Evolutionary conservation across 768 basidiomycete genomes (phyloP), one percentile per base, ranked within the genome.

Genomic region (Mycena pura): DNA sequence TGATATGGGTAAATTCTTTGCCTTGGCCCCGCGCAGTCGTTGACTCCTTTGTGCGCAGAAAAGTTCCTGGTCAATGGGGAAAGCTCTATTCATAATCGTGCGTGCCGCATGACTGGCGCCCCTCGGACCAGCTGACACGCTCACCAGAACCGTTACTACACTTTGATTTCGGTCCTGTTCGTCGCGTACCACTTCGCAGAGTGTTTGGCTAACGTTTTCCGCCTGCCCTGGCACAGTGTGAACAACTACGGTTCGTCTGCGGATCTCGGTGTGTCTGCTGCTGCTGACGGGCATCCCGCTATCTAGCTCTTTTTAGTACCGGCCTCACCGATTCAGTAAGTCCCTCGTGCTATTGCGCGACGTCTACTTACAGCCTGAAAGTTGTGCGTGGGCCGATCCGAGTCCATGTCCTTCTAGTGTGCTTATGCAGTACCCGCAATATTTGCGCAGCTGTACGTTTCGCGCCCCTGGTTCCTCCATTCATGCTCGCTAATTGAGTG

Each of bases 91-190:
- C 71, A 68, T 88, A 36, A 36, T 85, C 57, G 86, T 86, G 61
- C 65, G 80, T 69, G 19, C 3, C 28, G 13, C 45, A 15, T 39
- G 47, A 45, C 22, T 45, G 22, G 39, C 50, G 22, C 7, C 56
- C 39, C 51, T 38, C 45, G 31, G 31, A 29, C 14, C 9, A 14
- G 39, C 45, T 47, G 15, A 51, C n/a, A 17, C 24, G 21, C 3
- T 32, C 53, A 5, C 21, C 31, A 86, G 86, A 86, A 86, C 72
- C 84, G 86, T 15, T 88, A 87, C 68, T 86, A 84, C 70, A 75
- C 79, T 13, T 67, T 86, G 60, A 67, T 74, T 68, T 80, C 78
- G 28, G 82, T 82, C 36, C 61, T 84, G 86, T 88, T 68, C 68
- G 84, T 75, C 22, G n/a, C 34, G 19, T 47, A 36, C 14, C 38